phyloP scores from a whole-genome alignment of 2,329 filamentous ascomycete species.

The Xylariaceae sp. region DNA sequence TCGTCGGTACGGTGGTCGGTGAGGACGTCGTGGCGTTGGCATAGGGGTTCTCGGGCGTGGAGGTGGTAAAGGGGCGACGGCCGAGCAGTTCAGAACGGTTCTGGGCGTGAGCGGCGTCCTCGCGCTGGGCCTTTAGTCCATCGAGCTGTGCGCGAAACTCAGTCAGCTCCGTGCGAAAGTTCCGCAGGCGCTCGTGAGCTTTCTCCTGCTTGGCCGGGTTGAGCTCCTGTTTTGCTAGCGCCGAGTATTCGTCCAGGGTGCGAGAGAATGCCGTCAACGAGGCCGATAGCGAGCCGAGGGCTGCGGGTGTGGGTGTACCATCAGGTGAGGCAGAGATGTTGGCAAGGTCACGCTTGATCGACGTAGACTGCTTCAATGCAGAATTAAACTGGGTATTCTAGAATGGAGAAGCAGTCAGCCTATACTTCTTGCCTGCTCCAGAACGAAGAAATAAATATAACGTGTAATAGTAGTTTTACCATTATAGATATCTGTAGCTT shows the following conservation, averaged over 20 bases:
- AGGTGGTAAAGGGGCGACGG: slow-evolving; percentile 79
- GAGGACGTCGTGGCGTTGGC: slow-evolving; percentile 57
- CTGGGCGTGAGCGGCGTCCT: slow-evolving; percentile 69
- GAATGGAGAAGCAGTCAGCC: background rate
- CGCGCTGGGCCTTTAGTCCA: slow-evolving; percentile 74
- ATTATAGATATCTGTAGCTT: slow-evolving; percentile 1
- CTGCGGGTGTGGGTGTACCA: slow-evolving; percentile 59
- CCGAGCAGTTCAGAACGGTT: slow-evolving; percentile 85
- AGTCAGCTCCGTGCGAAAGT: slow-evolving; percentile 80
- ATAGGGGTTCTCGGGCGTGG: slow-evolving; percentile 90
- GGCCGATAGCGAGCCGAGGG: slow-evolving; percentile 71
- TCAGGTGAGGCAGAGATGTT: slow-evolving; percentile 59
- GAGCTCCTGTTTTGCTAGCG: slow-evolving; percentile 84
- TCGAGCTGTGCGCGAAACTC: slow-evolving; percentile 83
- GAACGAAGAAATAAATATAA: background rate
- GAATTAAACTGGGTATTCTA: slow-evolving; percentile 88
- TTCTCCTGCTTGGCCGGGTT: slow-evolving; percentile 92
- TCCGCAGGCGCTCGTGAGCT: slow-evolving; percentile 81
- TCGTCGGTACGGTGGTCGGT: slow-evolving; percentile 45
- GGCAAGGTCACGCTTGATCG: slow-evolving; percentile 78
- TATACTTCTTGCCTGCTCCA: background rate
- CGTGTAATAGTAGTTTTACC: slow-evolving; percentile 5
- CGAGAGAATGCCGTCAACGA: slow-evolving; percentile 77
- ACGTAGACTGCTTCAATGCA: slow-evolving; percentile 82
- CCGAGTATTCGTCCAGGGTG: slow-evolving; percentile 90